Percentiles rank a stretch among this genome's conserved stretches.
phyloP scores from a whole-genome alignment of 768 basidiomycete genomes.

The Pleurotus citrinopileatus region DNA sequence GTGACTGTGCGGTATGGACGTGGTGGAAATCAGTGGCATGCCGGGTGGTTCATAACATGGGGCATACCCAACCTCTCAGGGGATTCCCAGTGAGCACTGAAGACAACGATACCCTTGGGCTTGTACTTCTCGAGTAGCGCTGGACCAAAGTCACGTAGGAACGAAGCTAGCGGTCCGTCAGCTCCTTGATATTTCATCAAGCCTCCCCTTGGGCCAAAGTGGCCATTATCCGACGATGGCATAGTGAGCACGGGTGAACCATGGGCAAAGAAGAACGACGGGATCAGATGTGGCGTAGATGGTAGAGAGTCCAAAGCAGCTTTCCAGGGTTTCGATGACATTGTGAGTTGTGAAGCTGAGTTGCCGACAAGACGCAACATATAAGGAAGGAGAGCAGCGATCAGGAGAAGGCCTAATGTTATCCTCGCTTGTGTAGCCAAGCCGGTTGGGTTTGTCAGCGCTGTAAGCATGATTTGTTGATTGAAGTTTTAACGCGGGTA shows the following conservation, averaged over 20 bases:
- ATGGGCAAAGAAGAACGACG: constrained; percentile 76
- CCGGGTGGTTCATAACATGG: neutral
- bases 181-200: constrained; percentile 38
- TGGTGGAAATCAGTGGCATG: neutral
- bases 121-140: constrained; percentile 65
- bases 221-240: constrained; percentile 20
- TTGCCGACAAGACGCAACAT: neutral
- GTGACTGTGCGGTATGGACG: constrained; percentile 44
- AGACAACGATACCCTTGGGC: constrained; percentile 77
- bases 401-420: neutral
- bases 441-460: neutral
- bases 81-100: constrained; percentile 85
- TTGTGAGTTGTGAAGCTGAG: constrained; percentile 21
- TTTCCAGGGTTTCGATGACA: constrained; percentile 40
- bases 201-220: constrained; percentile 12
- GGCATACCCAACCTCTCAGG: constrained; percentile 50
- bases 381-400: constrained; percentile 1
- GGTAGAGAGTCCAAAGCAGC: constrained; percentile 55
- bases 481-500: neutral
- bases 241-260: constrained; percentile 56
- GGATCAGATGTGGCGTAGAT: constrained; percentile 56
- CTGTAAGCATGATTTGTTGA: neutral
- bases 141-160: constrained; percentile 66
- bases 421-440: neutral
- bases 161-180: constrained; percentile 51